Evolutionary conservation across 371 early-diverging fungal species (phyloP).

Genomic region (Mortierella sp.): DNA sequence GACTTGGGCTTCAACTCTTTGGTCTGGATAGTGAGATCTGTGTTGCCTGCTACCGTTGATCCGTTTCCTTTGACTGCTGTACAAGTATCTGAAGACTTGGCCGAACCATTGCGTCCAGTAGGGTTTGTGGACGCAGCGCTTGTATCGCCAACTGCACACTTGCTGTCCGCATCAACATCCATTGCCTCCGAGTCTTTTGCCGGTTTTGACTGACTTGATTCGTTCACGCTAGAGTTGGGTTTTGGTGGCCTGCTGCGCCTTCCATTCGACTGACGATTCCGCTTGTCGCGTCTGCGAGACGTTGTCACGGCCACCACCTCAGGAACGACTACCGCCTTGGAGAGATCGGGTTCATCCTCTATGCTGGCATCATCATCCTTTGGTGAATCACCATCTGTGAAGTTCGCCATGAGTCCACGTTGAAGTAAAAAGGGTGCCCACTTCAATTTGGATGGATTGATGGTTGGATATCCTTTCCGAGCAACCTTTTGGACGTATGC

Average conservation of each 20-base stretch:
- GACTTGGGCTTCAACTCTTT: conserved; percentile 27
- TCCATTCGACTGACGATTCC: too few relatives aligned
- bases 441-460: conserved; percentile 65
- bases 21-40: conserved; percentile 24
- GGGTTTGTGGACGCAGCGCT: background rate
- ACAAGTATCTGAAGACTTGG: conserved; percentile 12
- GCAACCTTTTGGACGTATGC: conserved; percentile 56
- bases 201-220: too few relatives aligned
- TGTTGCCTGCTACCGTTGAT: background rate
- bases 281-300: too few relatives aligned
- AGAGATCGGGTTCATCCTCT: background rate
- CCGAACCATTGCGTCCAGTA: background rate
- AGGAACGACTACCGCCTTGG: background rate
- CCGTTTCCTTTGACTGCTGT: background rate
- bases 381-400: conserved; percentile 7
- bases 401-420: conserved; percentile 39
- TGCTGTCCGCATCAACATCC: too few relatives aligned
- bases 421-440: conserved; percentile 75
- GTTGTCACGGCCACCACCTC: too few relatives aligned
- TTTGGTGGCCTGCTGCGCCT: too few relatives aligned
- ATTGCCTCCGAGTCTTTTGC: too few relatives aligned
- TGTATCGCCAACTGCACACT: too few relatives aligned
- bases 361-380: conserved; percentile 12
- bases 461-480: conserved; percentile 58
- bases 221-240: too few relatives aligned